These are phyloP conservation scores for Lentinula aciculospora DNA, from an alignment of 768 basidiomycete species.

Conservation along the genomic window DNA sequence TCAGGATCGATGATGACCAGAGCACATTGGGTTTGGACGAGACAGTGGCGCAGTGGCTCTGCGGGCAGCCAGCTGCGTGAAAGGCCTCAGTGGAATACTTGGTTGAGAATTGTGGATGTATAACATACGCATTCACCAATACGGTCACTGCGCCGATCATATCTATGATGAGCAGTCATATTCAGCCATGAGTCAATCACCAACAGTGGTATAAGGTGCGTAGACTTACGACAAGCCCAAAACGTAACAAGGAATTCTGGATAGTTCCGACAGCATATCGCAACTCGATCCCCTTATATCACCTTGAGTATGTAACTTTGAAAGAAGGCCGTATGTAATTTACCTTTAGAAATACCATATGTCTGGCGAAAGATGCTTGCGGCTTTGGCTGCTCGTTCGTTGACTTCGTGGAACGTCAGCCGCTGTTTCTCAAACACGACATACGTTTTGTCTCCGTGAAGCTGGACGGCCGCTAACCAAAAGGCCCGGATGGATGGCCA, in stretches of 20 bases:
- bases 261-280: constrained; percentile 42
- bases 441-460: constrained; percentile 35
- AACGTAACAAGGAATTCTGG: constrained; percentile 41
- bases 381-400: constrained; percentile 28
- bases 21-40: constrained; percentile 35
- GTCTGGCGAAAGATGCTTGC: constrained; percentile 29
- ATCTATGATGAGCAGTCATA: constrained; percentile 17
- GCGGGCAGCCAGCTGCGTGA: constrained; percentile 32
- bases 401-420: constrained; percentile 34
- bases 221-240: constrained; percentile 40
- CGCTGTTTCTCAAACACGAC: constrained; percentile 45
- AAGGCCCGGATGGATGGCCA: constrained; percentile 40
- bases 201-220: not conserved
- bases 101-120: not conserved
- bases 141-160: constrained; percentile 46
- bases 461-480: constrained; percentile 33
- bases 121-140: constrained; percentile 38
- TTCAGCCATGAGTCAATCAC: constrained; percentile 7
- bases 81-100: not conserved
- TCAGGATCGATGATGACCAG: constrained; percentile 42
- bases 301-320: not conserved
- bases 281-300: constrained; percentile 34
- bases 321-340: not conserved
- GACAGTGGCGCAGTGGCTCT: constrained; percentile 37
- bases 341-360: constrained; percentile 47